These are phyloP conservation scores for Crithidia fasciculata DNA, from an alignment of 208 protist genomes.

Conservation along the genomic window DNA sequence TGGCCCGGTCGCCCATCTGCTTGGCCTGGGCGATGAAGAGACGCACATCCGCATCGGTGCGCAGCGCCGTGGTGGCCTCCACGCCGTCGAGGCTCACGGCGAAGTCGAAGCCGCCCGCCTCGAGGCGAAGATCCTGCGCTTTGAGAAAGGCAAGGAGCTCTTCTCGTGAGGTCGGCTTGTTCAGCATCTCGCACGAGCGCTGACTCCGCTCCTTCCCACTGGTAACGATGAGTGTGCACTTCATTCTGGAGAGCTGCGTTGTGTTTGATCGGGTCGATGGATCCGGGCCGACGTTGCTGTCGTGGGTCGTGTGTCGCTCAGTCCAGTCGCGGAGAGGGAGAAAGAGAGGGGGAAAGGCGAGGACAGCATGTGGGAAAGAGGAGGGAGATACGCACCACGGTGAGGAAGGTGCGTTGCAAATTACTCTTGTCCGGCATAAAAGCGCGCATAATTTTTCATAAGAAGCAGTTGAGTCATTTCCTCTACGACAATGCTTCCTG, in stretches of 20 bases:
- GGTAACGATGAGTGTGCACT: slow-evolving; percentile 61
- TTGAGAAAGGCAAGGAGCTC: slow-evolving; percentile 47
- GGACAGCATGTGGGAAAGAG: too few species aligned
- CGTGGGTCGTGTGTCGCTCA: too few species aligned
- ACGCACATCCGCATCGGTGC: slow-evolving; percentile 29
- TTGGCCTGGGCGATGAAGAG: slow-evolving; percentile 20
- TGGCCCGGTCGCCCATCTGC: slow-evolving; percentile 15
- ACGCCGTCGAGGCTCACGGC: slow-evolving; percentile 24
- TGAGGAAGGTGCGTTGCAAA: too few species aligned
- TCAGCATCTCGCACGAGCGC: slow-evolving; percentile 47
- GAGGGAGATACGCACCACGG: too few species aligned
- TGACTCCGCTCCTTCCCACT: slow-evolving; percentile 47
- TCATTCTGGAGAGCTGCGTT: slow-evolving; percentile 14
- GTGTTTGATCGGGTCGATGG: not conserved
- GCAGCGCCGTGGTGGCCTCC: slow-evolving; percentile 11
- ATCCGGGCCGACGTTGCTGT: too few species aligned
- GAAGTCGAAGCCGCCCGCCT: slow-evolving; percentile 57
- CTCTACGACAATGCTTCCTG: too few species aligned
- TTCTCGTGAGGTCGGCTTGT: slow-evolving; percentile 27
- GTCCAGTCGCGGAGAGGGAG: not conserved
- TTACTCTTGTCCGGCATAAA: too few species aligned
- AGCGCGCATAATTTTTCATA: too few species aligned
- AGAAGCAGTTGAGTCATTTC: too few species aligned
- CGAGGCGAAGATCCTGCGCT: slow-evolving; percentile 67
- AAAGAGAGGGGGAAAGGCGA: too few species aligned